Evolutionary conservation across 2,329 filamentous ascomycete species (phyloP).

Genomic region (Thelonectria discophora): DNA sequence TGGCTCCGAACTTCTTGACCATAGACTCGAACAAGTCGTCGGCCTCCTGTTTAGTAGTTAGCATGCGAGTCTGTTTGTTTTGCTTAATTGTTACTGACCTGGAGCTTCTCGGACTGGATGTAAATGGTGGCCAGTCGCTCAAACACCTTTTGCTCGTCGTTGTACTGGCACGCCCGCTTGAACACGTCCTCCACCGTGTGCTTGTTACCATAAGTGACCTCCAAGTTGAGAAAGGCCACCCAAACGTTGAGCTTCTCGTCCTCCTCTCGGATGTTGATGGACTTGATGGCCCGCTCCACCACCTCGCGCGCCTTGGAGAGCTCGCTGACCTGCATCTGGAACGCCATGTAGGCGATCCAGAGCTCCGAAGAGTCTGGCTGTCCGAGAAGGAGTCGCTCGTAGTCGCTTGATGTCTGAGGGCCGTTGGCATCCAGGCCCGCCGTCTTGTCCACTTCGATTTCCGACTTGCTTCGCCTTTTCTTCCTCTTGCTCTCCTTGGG

Average conservation of each 20-base stretch:
- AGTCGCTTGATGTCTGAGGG: constrained; percentile 90
- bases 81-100: constrained; percentile 63
- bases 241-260: constrained; percentile 94
- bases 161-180: constrained; percentile 91
- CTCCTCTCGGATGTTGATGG: constrained; percentile 90
- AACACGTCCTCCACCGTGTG: constrained; percentile 86
- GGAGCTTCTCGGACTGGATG: constrained; percentile 86
- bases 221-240: constrained; percentile 93
- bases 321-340: constrained; percentile 92
- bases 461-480: constrained; percentile 78
- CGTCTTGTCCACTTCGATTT: constrained; percentile 86
- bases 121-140: constrained; percentile 93
- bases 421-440: constrained; percentile 90
- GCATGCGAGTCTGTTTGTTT: constrained; percentile 14
- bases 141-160: constrained; percentile 89
- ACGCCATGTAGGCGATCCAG: constrained; percentile 99
- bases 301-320: constrained; percentile 87
- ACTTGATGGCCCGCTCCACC: constrained; percentile 88
- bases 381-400: constrained; percentile 89
- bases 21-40: constrained; percentile 87
- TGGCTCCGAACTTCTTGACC: constrained; percentile 87
- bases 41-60: constrained; percentile 72
- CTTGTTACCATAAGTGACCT: constrained; percentile 87
- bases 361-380: constrained; percentile 92
- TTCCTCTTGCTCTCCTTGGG: constrained; percentile 50